These are phyloP conservation scores for Begonia loranthoides DNA, from an alignment of 306 rosid genomes.

Conservation along the genomic window DNA sequence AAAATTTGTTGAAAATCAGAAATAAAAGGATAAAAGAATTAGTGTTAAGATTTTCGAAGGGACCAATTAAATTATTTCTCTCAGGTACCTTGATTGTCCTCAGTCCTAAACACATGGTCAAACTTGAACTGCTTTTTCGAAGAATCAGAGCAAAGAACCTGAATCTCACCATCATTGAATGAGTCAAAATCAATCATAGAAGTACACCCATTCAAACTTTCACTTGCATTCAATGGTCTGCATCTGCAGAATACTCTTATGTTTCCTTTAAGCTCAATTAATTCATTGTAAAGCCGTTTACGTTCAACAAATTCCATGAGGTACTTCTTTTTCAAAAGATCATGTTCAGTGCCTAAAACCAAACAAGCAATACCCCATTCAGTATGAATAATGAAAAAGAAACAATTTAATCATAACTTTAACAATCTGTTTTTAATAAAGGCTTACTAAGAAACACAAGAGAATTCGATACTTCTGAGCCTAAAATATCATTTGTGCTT, in stretches of 20 bases:
- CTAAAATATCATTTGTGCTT: constrained; percentile 39
- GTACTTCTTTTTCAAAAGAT: constrained; percentile 59
- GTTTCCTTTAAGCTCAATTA: constrained; percentile 82
- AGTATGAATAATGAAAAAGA: constrained; percentile 3
- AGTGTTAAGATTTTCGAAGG: no score
- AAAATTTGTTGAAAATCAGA: not conserved
- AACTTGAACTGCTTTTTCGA: constrained; percentile 83
- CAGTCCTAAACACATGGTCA: constrained; percentile 73
- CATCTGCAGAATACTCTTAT: constrained; percentile 96
- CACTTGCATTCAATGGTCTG: constrained; percentile 61
- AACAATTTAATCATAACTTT: not conserved
- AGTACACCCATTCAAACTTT: constrained; percentile 35
- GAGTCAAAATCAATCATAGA: constrained; percentile 66
- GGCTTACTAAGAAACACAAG: constrained; percentile 55
- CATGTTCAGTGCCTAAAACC: constrained; percentile 58
- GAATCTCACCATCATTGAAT: constrained; percentile 62
- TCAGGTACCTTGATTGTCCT: constrained; percentile 67
- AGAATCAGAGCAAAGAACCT: constrained; percentile 66
- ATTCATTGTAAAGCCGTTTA: constrained; percentile 73
- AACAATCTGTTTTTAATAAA: constrained; percentile 5
- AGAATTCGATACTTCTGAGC: constrained; percentile 38
- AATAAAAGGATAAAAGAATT: not conserved
- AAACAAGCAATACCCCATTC: constrained; percentile 8
- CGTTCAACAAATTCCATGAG: constrained; percentile 59
- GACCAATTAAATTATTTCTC: constrained; percentile 7